Evolutionary conservation across 768 basidiomycete genomes (phyloP).

Genomic region (Amanita muscaria): DNA sequence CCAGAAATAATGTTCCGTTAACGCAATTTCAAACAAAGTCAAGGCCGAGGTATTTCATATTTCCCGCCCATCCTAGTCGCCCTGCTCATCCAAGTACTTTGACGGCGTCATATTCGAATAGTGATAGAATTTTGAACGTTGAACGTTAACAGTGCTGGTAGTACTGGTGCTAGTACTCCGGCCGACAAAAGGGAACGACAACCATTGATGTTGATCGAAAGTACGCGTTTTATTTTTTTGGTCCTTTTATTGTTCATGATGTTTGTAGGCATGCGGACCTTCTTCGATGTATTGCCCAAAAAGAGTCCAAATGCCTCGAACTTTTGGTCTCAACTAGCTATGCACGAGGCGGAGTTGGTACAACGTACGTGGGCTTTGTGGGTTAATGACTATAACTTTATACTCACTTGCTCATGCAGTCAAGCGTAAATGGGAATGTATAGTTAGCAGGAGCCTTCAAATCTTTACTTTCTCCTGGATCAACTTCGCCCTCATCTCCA

Average conservation of each 20-base stretch:
- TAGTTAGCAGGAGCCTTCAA: conserved; percentile 60
- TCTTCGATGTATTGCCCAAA: conserved; percentile 78
- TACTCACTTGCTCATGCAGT: no score
- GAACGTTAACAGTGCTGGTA: no score
- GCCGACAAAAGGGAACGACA: conserved; percentile 22
- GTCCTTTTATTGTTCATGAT: no score
- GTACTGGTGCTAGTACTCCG: no score
- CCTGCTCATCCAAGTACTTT: no score
- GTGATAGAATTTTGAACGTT: conserved; percentile 19
- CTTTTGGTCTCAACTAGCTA: no score
- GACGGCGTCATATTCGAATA: no score
- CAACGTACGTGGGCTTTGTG: conserved; percentile 37
- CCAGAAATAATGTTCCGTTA: background rate
- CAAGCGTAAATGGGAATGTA: conserved; percentile 79
- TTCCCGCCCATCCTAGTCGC: background rate
- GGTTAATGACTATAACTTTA: no score
- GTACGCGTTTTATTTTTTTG: conserved; percentile 30
- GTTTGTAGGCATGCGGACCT: conserved; percentile 68
- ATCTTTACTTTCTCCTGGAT: conserved; percentile 12
- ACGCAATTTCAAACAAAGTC: background rate
- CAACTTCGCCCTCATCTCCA: conserved; percentile 15
- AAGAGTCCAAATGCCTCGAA: conserved; percentile 80
- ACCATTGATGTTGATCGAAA: conserved; percentile 57
- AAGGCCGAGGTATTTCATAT: background rate
- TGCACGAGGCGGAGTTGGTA: no score